Base-by-base conservation (phyloP, 2,329 filamentous ascomycete genomes). In the Didymella pomorum region DNA sequence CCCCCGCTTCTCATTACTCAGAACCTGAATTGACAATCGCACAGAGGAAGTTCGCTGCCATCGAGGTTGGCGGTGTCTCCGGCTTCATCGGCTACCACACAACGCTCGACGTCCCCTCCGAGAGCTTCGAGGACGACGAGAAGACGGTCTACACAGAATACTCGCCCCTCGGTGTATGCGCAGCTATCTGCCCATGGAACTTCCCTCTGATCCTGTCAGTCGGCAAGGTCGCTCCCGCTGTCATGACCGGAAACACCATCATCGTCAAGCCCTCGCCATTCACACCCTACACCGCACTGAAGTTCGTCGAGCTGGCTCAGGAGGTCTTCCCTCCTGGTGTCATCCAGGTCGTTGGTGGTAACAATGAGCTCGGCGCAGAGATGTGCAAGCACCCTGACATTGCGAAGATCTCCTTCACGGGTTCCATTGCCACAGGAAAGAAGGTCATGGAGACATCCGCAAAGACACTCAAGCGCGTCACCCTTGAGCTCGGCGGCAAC, bases 331-430 rank as follows among this genome's bases (percentile, higher is more conserved):
- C 86, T 2, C 82, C 84, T 0, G 87, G 87, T 37, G 84, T 89
- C n/a, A 70, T 89, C 1, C 86, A 89, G 66, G 83, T 79, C 0
- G 73, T 89, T 2, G 83, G 83, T 50, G 87, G 87, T 7, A 85
- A 85, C 50, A 86, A 89, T 63, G 78, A 80, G 41, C 81, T 89
- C 6, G 87, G 87, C 3, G 84, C 83, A 0, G 81, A 80, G 80
- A 71, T 89, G 50, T 87, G 85, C 0, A 72, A 70, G n/a, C 86
- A 89, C 66, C 84, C 85, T 0, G 83, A 80, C 20, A 82, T 89
- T 54, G 80, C 83, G 56, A 89, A 87, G 79, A 83, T 89, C 69
- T 82, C 79, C 63, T 89, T 89, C 74, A 89, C 87, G 0, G 86
- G 87, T 2, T 87, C 84, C 11, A 84, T 80, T 7, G 78, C 79